These are phyloP conservation scores for Phialemonium atrogriseum DNA, from an alignment of 2,329 filamentous ascomycete species.

Conservation along the genomic window DNA sequence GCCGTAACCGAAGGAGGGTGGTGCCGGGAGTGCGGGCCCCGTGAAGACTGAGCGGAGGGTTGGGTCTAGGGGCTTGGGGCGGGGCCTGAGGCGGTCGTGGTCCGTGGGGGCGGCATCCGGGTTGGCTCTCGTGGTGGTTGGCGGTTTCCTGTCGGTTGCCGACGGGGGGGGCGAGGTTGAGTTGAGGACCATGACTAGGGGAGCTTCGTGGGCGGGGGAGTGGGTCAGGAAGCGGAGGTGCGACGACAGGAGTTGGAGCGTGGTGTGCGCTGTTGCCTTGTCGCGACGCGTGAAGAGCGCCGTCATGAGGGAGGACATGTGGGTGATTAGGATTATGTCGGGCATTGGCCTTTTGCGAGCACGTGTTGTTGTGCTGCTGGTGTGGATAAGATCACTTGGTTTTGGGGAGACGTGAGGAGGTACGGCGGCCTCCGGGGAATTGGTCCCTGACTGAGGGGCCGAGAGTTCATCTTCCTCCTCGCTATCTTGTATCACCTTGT, in stretches of 20 bases:
- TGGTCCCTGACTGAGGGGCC: constrained; percentile 4
- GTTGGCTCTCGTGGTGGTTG: background rate
- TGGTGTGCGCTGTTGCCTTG: constrained; percentile 36
- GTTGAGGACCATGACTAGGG: constrained; percentile 49
- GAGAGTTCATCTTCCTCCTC: constrained; percentile 28
- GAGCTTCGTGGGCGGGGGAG: constrained; percentile 24
- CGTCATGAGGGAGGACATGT: constrained; percentile 43
- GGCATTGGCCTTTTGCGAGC: constrained; percentile 17
- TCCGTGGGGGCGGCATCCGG: too few relatives aligned
- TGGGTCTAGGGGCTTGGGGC: constrained; percentile 25
- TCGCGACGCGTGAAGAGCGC: constrained; percentile 42
- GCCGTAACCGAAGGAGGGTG: too few relatives aligned
- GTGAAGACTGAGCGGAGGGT: constrained; percentile 45
- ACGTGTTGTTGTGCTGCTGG: background rate
- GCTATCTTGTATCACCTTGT: constrained; percentile 27
- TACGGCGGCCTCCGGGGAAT: background rate
- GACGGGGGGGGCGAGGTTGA: constrained; percentile 35
- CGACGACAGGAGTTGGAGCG: constrained; percentile 37
- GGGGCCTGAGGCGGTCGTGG: too few relatives aligned
- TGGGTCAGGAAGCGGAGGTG: constrained; percentile 37
- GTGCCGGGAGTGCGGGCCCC: too few relatives aligned
- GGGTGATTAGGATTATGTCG: constrained; percentile 45
- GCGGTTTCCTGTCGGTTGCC: background rate
- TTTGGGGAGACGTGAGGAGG: too few relatives aligned
- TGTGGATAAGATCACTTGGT: too few relatives aligned